Evolutionary conservation across 139 green algal genomes (phyloP).

Genomic region (Tetradesmus obliquus): DNA sequence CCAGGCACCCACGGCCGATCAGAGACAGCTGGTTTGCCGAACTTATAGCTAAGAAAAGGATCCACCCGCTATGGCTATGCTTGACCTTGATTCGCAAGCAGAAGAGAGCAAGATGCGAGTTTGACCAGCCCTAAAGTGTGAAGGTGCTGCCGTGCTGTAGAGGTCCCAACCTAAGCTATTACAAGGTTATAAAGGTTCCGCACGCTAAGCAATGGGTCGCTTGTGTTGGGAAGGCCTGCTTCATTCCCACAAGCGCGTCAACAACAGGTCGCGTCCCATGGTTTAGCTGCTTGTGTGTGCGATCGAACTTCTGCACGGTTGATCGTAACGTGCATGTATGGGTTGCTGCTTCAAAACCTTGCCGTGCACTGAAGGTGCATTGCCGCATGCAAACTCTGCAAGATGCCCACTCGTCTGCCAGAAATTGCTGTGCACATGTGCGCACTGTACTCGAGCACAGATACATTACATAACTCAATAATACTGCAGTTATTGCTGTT

Average conservation of each 20-base stretch:
- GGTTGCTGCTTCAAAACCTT: background rate
- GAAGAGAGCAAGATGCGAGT: background rate
- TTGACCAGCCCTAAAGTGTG: background rate
- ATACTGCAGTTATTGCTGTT: background rate
- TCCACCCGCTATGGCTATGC: background rate
- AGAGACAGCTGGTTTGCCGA: background rate
- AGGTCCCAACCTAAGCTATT: background rate
- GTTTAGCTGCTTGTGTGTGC: background rate
- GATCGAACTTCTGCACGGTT: background rate
- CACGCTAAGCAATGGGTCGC: background rate
- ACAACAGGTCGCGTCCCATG: background rate
- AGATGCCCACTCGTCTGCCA: background rate
- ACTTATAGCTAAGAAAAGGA: background rate
- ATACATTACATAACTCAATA: too few relatives aligned
- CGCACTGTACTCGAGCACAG: background rate
- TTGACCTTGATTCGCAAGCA: background rate
- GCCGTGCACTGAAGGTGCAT: too few relatives aligned
- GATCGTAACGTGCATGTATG: too few relatives aligned
- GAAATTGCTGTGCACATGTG: background rate
- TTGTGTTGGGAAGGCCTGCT: background rate
- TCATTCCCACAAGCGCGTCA: background rate
- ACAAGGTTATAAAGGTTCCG: background rate
- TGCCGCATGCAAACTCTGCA: background rate
- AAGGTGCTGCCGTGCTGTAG: background rate
- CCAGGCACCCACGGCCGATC: background rate